Evolutionary conservation across 1,284 basidiomycete species (phyloP).

Genomic region (Leccinum subrobustum): DNA sequence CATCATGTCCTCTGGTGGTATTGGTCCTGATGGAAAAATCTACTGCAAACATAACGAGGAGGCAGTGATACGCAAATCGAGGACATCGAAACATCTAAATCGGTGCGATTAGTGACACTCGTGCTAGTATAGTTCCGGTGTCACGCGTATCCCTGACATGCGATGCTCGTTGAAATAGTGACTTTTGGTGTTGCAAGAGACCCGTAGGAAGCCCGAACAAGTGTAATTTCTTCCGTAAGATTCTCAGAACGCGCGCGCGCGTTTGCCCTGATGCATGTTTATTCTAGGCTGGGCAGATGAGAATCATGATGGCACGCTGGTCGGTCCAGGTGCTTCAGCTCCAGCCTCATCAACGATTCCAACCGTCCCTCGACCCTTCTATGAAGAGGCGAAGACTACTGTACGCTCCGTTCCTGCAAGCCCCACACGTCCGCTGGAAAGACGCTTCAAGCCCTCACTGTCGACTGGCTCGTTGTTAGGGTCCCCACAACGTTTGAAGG

Average conservation of each 20-base stretch:
- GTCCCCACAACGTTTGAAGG: slow-evolving; percentile 20
- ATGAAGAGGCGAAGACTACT: not conserved
- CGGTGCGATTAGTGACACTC: slow-evolving; percentile 20
- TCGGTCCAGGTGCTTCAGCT: not conserved
- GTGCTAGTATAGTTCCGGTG: not conserved
- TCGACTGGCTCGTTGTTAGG: not conserved
- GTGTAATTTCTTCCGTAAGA: slow-evolving; percentile 27
- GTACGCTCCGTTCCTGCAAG: not conserved
- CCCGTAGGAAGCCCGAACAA: slow-evolving; percentile 6
- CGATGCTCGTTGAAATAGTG: slow-evolving; percentile 13
- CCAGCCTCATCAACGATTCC: not conserved
- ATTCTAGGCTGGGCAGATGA: slow-evolving; percentile 23
- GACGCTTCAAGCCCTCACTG: not conserved
- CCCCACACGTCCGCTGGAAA: not conserved
- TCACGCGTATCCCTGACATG: slow-evolving; percentile 6
- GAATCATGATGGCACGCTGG: not conserved
- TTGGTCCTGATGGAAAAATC: slow-evolving; percentile 19
- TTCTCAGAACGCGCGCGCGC: not conserved
- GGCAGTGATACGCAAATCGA: slow-evolving; percentile 24
- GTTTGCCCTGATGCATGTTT: not conserved
- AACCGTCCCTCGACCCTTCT: not conserved
- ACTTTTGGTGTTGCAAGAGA: slow-evolving; percentile 29
- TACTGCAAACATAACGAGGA: slow-evolving; percentile 30
- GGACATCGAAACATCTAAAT: slow-evolving; percentile 18
- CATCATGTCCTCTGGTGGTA: slow-evolving; percentile 24